Conservation (phyloP, 495 filamentous ascomycete species). For the Talaromyces borbonicus region DNA sequence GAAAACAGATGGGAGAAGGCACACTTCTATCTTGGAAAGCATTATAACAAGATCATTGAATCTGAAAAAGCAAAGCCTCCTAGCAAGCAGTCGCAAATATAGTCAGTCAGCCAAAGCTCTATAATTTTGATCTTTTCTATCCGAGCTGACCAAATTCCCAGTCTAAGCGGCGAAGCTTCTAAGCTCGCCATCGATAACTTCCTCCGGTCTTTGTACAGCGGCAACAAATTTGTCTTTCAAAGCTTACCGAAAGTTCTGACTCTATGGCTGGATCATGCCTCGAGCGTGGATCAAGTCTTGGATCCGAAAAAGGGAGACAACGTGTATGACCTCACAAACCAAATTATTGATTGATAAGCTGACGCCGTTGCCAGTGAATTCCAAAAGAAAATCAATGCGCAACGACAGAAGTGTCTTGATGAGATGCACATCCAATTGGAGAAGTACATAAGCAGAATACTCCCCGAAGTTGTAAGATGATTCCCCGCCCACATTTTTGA, state of each 20-base stretch:
- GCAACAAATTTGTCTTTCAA: conserved; percentile 91
- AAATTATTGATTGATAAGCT: conserved; percentile 5
- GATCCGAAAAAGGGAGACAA: conserved; percentile 57
- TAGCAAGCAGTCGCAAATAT: conserved; percentile 49
- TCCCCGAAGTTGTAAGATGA: conserved; percentile 58
- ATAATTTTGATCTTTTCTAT: conserved; percentile 1
- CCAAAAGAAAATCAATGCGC: conserved; percentile 39
- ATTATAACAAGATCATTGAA: conserved; percentile 94
- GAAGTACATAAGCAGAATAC: conserved; percentile 64
- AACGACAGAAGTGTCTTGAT: conserved; percentile 57
- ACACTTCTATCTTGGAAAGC: conserved; percentile 90
- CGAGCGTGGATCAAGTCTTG: conserved; percentile 54
- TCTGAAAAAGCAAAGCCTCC: conserved; percentile 69
- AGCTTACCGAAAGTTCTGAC: conserved; percentile 84
- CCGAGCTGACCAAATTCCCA: conserved; percentile 6
- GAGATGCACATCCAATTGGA: conserved; percentile 59
- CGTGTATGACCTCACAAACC: conserved; percentile 26
- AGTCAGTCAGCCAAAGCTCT: conserved; percentile 20
- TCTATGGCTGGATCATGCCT: conserved; percentile 86
- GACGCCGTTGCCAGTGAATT: conserved; percentile 37
- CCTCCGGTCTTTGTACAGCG: conserved; percentile 71
- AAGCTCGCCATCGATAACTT: conserved; percentile 92
- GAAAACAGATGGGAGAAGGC: conserved; percentile 77
- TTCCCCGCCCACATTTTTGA: not conserved
- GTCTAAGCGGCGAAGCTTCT: conserved; percentile 64